Evolutionary conservation across 1,284 basidiomycete genomes (phyloP).

Genomic region (Sphaerobolus stellatus): DNA sequence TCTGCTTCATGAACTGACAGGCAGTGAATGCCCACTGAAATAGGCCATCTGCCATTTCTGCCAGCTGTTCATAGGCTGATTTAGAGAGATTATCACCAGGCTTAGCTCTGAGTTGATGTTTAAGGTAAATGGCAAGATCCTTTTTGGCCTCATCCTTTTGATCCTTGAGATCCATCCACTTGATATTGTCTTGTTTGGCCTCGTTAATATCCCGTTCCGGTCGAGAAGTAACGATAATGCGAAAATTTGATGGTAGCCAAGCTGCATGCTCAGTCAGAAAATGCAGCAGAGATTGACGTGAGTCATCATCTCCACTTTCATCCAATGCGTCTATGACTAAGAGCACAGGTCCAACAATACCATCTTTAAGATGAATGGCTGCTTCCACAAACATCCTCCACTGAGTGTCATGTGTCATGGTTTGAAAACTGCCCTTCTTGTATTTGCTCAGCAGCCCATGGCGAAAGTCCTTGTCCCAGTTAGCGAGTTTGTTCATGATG

Average conservation of each 20-base stretch:
- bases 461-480: not conserved
- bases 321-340: conserved; percentile 24
- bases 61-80: no score
- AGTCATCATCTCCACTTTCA: conserved; percentile 13
- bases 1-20: conserved; percentile 14
- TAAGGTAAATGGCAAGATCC: no score
- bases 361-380: not conserved
- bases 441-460: not conserved
- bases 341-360: conserved; percentile 16
- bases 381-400: not conserved
- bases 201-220: conserved; percentile 13
- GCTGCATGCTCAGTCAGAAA: conserved; percentile 1
- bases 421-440: not conserved
- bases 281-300: not conserved
- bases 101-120: no score
- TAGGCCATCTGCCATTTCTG: conserved; percentile 6
- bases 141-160: no score
- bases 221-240: conserved; percentile 16
- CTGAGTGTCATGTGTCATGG: not conserved
- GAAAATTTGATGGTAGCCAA: conserved; percentile 13
- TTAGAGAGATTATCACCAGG: no score
- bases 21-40: conserved; percentile 18
- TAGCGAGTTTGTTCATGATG: not conserved
- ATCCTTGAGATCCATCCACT: not conserved
- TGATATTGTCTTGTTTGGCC: conserved; percentile 1